Evolutionary conservation across 257 asterid species (phyloP), one percentile per base, ranked within the genome.

Genomic region (Mitragyna speciosa): DNA sequence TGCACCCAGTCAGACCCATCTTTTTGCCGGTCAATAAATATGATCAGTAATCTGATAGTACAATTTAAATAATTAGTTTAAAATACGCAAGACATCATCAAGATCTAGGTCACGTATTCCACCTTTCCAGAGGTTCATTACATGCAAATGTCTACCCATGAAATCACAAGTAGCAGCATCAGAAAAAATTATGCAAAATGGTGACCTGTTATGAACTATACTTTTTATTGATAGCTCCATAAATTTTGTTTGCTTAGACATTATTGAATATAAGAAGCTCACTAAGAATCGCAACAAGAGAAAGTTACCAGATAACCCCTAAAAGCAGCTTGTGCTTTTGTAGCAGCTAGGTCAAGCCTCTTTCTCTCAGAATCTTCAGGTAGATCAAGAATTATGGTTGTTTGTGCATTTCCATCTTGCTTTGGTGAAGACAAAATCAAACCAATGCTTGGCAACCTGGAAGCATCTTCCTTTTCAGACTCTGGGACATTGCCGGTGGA

Each of bases 321-420:
- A 70, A 88, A 79, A 73, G 83, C 86, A 71, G 93, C 88, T 83
- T 89, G 93, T 24, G 80, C 83, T 69, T 85, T 84, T 30, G 73
- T 80, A 78, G 93, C 93, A 83, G 95, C 95, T 89, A 79, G 83
- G 56, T 87, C 91, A 76, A 81, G 91, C 83, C 48, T 77, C 85
- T 47, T 51, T 70, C 58, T 81, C 79, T 85, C 87, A 52, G 86
- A 51, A 51, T 77, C 87, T 79, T 80, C 81, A 9, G 79, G 64
- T 71, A 43, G 69, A 78, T 74, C 80, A 80, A 81, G 73, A 36
- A 83, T 77, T 22, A 70, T 52, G 54, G 85, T 49, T 20, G 79
- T 75, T 73, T 80, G 75, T 61, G 72, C 67, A 43, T 67, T 84
- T 72, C 47, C 84, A 65, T 80, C 88, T 78, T 75, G 87, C 76